phyloP scores from a whole-genome alignment of 2,329 filamentous ascomycete genomes.

The Sarocladiaceae sp. region DNA sequence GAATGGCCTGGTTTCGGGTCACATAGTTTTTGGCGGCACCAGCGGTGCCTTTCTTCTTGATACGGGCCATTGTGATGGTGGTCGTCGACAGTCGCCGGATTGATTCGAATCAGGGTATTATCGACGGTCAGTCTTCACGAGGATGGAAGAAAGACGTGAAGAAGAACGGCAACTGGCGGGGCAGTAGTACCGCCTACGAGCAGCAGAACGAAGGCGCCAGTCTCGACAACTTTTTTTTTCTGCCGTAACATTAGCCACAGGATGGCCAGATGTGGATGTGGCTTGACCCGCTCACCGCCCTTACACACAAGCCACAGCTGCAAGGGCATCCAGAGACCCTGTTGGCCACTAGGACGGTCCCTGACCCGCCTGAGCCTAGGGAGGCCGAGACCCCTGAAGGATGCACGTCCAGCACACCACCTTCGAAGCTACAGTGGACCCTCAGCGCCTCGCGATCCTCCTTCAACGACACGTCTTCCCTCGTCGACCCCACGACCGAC shows the following conservation, averaged over 20 bases:
- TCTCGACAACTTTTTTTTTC: slow-evolving; percentile 14
- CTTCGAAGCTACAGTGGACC: slow-evolving; percentile 19
- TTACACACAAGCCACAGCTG: too few species aligned
- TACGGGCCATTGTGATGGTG: slow-evolving; percentile 53
- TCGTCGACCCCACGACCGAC: not conserved
- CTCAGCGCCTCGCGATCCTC: not conserved
- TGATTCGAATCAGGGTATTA: too few species aligned
- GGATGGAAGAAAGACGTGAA: slow-evolving; percentile 13
- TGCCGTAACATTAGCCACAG: slow-evolving; percentile 12
- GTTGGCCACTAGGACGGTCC: too few species aligned
- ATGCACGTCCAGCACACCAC: slow-evolving; percentile 16
- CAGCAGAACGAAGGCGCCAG: not conserved
- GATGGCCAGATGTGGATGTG: slow-evolving; percentile 3
- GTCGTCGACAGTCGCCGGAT: too few species aligned
- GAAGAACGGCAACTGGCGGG: slow-evolving; percentile 22
- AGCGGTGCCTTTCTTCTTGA: slow-evolving; percentile 89
- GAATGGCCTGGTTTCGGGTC: slow-evolving; percentile 91
- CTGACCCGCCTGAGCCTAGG: too few species aligned
- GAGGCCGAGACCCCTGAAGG: too few species aligned
- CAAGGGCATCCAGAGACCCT: too few species aligned
- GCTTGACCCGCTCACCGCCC: slow-evolving; percentile 9
- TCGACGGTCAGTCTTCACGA: not conserved
- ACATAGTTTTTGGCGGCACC: slow-evolving; percentile 98
- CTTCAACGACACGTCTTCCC: slow-evolving; percentile 1
- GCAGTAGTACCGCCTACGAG: slow-evolving; percentile 11